Conservation (phyloP, 495 filamentous ascomycete genomes). For the Penicillium simplicissimum region DNA sequence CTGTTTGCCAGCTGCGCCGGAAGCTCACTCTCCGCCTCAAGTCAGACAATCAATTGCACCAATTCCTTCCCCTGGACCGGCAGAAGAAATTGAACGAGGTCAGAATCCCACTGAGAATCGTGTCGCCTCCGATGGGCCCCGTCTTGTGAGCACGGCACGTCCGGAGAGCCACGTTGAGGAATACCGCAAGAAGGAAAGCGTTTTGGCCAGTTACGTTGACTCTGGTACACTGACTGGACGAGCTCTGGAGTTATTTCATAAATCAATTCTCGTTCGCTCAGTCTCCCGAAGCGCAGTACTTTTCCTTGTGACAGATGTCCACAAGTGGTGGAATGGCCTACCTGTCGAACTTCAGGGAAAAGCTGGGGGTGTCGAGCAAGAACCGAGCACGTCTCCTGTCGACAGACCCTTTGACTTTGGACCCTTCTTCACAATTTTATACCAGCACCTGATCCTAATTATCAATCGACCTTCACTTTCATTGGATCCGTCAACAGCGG, state of each 20-base stretch:
- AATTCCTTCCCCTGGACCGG: neutral
- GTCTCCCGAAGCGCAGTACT: constrained; percentile 38
- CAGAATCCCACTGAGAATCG: neutral
- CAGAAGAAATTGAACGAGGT: neutral
- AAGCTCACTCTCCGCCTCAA: constrained; percentile 30
- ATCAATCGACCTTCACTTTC: constrained; percentile 51
- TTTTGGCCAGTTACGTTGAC: constrained; percentile 42
- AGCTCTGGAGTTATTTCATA: constrained; percentile 45
- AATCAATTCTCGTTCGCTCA: constrained; percentile 42
- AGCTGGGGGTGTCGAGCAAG: neutral
- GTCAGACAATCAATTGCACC: constrained; percentile 2
- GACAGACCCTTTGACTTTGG: constrained; percentile 38
- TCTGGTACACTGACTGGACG: constrained; percentile 43
- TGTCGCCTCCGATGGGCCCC: neutral
- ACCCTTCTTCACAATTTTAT: constrained; percentile 56
- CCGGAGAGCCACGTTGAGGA: constrained; percentile 8
- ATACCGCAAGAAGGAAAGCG: constrained; percentile 28
- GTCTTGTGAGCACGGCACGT: neutral
- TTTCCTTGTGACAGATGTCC: constrained; percentile 44
- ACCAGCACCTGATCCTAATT: constrained; percentile 71
- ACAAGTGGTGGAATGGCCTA: constrained; percentile 49
- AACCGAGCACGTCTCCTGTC: neutral
- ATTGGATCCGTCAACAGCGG: constrained; percentile 33
- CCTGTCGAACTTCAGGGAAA: constrained; percentile 32
- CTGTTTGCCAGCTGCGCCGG: constrained; percentile 34